phyloP scores from a whole-genome alignment of 345 rosid species.

The Gossypium longicalyx region DNA sequence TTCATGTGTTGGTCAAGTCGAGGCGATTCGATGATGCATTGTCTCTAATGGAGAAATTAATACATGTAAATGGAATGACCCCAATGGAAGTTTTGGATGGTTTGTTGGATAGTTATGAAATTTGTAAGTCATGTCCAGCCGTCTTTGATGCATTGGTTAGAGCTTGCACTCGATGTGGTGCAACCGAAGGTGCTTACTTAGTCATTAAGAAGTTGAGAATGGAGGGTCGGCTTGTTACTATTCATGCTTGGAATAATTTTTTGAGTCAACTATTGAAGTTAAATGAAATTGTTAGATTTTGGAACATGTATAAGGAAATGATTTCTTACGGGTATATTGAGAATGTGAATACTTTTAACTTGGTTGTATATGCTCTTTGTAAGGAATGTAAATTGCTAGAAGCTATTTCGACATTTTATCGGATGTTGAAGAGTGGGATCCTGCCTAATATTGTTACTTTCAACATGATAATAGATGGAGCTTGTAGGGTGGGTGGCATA shows the following conservation, averaged over 20 bases:
- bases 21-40: slow-evolving; percentile 51
- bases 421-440: slow-evolving; percentile 53
- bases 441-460: slow-evolving; percentile 69
- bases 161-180: slow-evolving; percentile 51
- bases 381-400: slow-evolving; percentile 40
- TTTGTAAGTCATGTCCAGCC: slow-evolving; percentile 34
- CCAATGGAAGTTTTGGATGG: slow-evolving; percentile 48
- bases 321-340: slow-evolving; percentile 45
- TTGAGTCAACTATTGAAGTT: slow-evolving; percentile 54
- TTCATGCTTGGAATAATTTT: slow-evolving; percentile 67
- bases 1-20: slow-evolving; percentile 45
- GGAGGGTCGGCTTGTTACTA: slow-evolving; percentile 37
- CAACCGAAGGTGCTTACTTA: slow-evolving; percentile 41
- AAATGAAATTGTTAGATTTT: slow-evolving; percentile 47
- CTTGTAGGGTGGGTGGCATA: slow-evolving; percentile 12
- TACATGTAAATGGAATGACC: slow-evolving; percentile 31
- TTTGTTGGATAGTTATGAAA: slow-evolving; percentile 36
- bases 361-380: slow-evolving; percentile 57
- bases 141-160: slow-evolving; percentile 66
- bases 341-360: slow-evolving; percentile 58
- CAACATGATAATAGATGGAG: slow-evolving; percentile 66
- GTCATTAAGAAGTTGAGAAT: slow-evolving; percentile 42
- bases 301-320: slow-evolving; percentile 52
- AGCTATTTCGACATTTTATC: slow-evolving; percentile 50
- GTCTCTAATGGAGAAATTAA: slow-evolving; percentile 36